Conservation (phyloP, 1,284 basidiomycete genomes). For the Hymenochaete sp. region DNA sequence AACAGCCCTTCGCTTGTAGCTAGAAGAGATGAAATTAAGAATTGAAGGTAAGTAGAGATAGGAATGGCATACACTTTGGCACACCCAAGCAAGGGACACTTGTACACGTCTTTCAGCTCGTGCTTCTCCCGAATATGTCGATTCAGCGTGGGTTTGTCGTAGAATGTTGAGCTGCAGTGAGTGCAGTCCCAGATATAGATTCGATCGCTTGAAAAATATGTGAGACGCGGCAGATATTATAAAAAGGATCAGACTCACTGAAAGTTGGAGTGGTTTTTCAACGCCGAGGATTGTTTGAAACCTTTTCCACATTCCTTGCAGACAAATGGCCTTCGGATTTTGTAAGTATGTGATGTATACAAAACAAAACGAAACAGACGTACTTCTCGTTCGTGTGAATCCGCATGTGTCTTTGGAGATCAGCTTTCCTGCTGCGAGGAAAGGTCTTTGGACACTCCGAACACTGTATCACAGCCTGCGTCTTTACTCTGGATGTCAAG, state of each 20-base stretch:
- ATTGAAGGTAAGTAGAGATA: neutral
- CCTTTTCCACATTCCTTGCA: slow-evolving; percentile 14
- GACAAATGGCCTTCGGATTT: slow-evolving; percentile 11
- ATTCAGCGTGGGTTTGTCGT: slow-evolving; percentile 17
- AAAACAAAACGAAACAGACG: neutral
- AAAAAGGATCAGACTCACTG: slow-evolving; percentile 13
- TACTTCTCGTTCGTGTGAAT: slow-evolving; percentile 18
- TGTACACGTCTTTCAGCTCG: slow-evolving; percentile 12
- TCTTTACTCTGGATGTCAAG: slow-evolving; percentile 11
- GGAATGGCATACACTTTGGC: slow-evolving; percentile 8
- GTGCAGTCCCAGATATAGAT: slow-evolving; percentile 9
- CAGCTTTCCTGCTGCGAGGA: slow-evolving; percentile 14
- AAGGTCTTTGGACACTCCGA: slow-evolving; percentile 13
- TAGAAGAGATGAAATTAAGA: neutral
- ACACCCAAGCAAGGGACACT: slow-evolving; percentile 5
- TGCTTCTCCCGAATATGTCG: slow-evolving; percentile 16
- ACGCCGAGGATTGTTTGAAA: slow-evolving; percentile 15
- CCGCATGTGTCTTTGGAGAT: slow-evolving; percentile 17
- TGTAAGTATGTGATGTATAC: neutral
- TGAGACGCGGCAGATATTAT: no score
- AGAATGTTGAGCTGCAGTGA: slow-evolving; percentile 13
- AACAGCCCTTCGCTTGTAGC: slow-evolving; percentile 14
- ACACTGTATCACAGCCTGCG: slow-evolving; percentile 12
- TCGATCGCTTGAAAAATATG: neutral
- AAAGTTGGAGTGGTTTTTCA: slow-evolving; percentile 17